Conservation (phyloP, 164 flowering plant genomes). For the Pachysandra terminalis region DNA sequence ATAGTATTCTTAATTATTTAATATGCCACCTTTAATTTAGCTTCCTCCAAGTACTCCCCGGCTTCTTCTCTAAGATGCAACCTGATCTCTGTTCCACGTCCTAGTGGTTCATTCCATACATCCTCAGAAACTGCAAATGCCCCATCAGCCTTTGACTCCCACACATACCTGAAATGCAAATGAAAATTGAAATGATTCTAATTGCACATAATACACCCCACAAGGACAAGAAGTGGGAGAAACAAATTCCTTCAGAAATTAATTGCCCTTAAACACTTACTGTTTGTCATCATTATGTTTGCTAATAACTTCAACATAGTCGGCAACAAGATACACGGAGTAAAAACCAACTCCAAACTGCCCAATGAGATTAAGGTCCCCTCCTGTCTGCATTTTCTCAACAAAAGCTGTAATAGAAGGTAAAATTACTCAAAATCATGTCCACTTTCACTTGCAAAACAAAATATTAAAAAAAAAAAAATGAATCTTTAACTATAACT, state of each 20-base stretch:
- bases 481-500: too few species aligned
- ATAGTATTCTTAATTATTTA: background rate
- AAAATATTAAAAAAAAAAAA: background rate
- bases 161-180: conserved; percentile 46
- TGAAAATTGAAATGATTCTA: background rate
- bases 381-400: conserved; percentile 72
- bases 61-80: conserved; percentile 74
- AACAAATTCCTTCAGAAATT: background rate
- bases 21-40: conserved; percentile 54
- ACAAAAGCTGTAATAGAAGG: conserved; percentile 50
- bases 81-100: conserved; percentile 81
- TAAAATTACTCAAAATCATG: background rate
- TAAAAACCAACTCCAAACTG: conserved; percentile 88
- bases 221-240: background rate
- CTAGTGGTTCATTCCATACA: conserved; percentile 68
- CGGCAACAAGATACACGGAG: conserved; percentile 79
- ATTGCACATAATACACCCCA: background rate
- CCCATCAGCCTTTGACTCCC: conserved; percentile 90
- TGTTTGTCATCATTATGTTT: conserved; percentile 80
- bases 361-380: conserved; percentile 78
- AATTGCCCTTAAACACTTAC: conserved; percentile 28
- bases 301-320: conserved; percentile 78
- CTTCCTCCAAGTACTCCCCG: conserved; percentile 68
- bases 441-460: background rate
- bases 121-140: conserved; percentile 75